Conservation (phyloP, 805 yeast genomes). For the Tetrapisispora pingtungensis region DNA sequence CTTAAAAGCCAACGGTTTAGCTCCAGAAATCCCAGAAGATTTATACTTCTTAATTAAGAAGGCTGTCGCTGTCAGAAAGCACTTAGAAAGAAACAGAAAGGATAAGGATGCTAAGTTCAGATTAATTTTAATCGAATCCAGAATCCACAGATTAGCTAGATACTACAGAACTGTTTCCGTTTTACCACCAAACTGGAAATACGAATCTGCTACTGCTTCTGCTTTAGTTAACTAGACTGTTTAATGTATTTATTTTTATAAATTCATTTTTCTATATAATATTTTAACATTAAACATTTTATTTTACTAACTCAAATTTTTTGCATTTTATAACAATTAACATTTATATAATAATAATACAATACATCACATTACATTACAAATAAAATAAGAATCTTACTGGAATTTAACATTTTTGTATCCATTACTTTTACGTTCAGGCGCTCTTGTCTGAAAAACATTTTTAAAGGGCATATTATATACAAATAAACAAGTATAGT, state of each 20-base stretch:
- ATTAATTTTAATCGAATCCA: conserved; percentile 98
- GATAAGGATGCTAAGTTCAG: conserved; percentile 99
- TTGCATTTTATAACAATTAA: not conserved
- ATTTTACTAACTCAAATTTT: not conserved
- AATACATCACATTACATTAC: too few relatives aligned
- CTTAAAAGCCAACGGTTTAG: conserved; percentile 98
- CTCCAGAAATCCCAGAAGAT: conserved; percentile 99
- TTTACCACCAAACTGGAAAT: conserved; percentile 99
- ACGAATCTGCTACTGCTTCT: conserved; percentile 99
- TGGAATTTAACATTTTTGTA: too few relatives aligned
- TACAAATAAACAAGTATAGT: too few relatives aligned
- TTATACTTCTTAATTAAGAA: conserved; percentile 97
- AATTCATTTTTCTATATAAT: conserved; percentile 7
- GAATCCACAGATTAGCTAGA: conserved; percentile 99
- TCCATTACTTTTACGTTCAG: too few relatives aligned
- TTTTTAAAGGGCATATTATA: too few relatives aligned
- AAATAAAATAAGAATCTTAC: too few relatives aligned
- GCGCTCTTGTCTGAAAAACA: too few relatives aligned
- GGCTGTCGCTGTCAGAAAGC: conserved; percentile 99
- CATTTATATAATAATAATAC: too few relatives aligned
- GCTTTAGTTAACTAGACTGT: conserved; percentile 89
- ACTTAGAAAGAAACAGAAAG: conserved; percentile 99
- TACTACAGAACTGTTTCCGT: conserved; percentile 99
- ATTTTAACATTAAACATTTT: conserved; percentile 1
- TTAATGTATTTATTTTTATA: conserved; percentile 5